Evolutionary conservation across 2,329 filamentous ascomycete genomes (phyloP).

Genomic region (Cercospora canescens): DNA sequence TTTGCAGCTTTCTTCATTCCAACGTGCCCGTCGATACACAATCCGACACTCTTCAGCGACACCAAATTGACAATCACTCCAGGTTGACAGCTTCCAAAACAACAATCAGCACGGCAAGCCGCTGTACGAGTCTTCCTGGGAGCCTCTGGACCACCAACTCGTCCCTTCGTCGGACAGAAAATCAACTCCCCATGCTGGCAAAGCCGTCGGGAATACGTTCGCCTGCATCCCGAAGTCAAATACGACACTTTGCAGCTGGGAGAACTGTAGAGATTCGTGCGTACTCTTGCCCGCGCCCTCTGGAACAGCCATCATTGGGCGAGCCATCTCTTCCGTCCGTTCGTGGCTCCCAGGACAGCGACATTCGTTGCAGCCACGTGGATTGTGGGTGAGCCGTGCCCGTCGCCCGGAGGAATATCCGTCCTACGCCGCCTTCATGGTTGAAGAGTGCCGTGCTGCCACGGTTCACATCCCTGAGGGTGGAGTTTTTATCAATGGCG

Average conservation of each 20-base stretch:
- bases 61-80: not conserved
- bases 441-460: not conserved
- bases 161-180: not conserved
- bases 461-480: not conserved
- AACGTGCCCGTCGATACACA: too few species aligned
- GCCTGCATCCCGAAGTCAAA: not conserved
- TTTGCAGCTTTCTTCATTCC: too few species aligned
- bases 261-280: not conserved
- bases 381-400: not conserved
- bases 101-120: not conserved
- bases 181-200: not conserved
- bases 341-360: not conserved
- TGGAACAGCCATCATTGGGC: not conserved
- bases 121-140: not conserved
- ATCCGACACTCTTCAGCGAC: too few species aligned
- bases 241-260: not conserved
- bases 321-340: not conserved
- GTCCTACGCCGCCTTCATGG: not conserved
- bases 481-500: not conserved
- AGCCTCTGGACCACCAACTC: not conserved
- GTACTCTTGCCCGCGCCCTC: not conserved
- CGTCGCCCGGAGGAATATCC: not conserved
- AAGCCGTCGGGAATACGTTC: not conserved
- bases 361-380: not conserved
- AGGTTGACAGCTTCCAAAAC: not conserved